Evolutionary conservation across 164 flowering plant species (phyloP), one percentile per base, ranked within the genome.

Genomic region (Chimonanthus salicifolius): DNA sequence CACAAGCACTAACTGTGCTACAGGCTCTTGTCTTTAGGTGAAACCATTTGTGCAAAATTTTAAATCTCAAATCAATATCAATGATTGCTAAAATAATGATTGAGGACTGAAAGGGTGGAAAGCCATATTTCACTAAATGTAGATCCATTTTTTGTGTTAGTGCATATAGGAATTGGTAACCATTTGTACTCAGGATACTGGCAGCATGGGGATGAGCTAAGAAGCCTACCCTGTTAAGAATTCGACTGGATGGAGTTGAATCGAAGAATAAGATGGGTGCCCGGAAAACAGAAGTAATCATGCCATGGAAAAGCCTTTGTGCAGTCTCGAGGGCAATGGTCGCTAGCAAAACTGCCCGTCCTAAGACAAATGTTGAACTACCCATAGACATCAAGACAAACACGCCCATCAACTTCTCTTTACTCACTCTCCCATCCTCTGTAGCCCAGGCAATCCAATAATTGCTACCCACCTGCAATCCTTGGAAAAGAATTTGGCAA

Each of bases 371-470:
- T 5, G 84, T n/a, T 10, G 94, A 90, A 78, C 98, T 89, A 15
- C 89, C 92, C 58, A 87, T 89, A 62, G 98, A 89, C 46, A 93
- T 54, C 80, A 90, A 64, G 48, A 77, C 74, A 76, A 87, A 91
- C 50, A 86, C 77, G 13, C 86, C 83, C 13, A 92, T 83, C 78
- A 92, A 68, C 77, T 80, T 67, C 69, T 67, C 71, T 45, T 65
- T 79, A 72, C 86, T 84, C 46, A 89, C 85, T 58, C 79, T 82
- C 43, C 75, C 80, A 46, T 81, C 82, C 18, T 82, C 90, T 0
- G 94, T 84, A 49, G 85, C 96, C 98, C 97, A 92, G n/a, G 98
- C 90, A 15, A 92, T 84, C 97, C 97, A 94, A 74, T 89, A 94
- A 74, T 88, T 94, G 80, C 98, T 91, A 8, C 84, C 88, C 79